phyloP scores from a whole-genome alignment of 2,329 filamentous ascomycete species.

The Rasamsonia emersonii region DNA sequence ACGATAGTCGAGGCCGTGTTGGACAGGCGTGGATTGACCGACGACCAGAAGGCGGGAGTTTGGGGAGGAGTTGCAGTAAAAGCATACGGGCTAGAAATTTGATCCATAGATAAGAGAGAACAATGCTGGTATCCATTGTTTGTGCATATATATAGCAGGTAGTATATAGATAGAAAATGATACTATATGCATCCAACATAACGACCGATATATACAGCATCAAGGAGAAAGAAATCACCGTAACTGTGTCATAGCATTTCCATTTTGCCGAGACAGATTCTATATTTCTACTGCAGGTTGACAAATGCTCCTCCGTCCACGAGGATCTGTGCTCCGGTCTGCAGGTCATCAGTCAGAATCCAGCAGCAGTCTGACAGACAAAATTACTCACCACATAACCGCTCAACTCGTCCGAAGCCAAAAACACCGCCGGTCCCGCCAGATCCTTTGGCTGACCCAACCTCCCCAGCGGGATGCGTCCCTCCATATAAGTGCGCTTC shows the following conservation, averaged over 20 bases:
- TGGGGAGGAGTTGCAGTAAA: slow-evolving; percentile 65
- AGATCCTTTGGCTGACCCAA: slow-evolving; percentile 66
- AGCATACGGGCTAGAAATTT: slow-evolving; percentile 49
- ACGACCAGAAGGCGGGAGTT: slow-evolving; percentile 56
- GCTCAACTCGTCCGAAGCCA: slow-evolving; percentile 70
- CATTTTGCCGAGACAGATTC: too few species aligned
- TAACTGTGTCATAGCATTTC: too few species aligned
- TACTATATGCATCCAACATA: too few species aligned
- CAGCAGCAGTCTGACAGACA: slow-evolving; percentile 2
- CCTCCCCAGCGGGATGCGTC: slow-evolving; percentile 67
- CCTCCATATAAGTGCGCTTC: slow-evolving; percentile 73
- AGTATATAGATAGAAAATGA: too few species aligned
- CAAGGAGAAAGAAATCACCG: too few species aligned
- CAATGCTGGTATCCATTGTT: too few species aligned
- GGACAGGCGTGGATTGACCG: slow-evolving; percentile 39
- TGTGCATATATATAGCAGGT: too few species aligned
- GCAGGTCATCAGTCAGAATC: slow-evolving; percentile 5
- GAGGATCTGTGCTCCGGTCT: slow-evolving; percentile 69
- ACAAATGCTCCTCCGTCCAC: slow-evolving; percentile 88
- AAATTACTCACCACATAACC: slow-evolving; percentile 54
- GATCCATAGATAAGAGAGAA: too few species aligned
- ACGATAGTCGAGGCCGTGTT: slow-evolving; percentile 61
- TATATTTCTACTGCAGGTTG: slow-evolving; percentile 78
- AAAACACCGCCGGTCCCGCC: slow-evolving; percentile 75
- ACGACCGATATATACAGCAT: too few species aligned